Evolutionary conservation across 2,329 filamentous ascomycete species (phyloP), one percentile per base, ranked within the genome.

Genomic region (Pochonia chlamydosporia): DNA sequence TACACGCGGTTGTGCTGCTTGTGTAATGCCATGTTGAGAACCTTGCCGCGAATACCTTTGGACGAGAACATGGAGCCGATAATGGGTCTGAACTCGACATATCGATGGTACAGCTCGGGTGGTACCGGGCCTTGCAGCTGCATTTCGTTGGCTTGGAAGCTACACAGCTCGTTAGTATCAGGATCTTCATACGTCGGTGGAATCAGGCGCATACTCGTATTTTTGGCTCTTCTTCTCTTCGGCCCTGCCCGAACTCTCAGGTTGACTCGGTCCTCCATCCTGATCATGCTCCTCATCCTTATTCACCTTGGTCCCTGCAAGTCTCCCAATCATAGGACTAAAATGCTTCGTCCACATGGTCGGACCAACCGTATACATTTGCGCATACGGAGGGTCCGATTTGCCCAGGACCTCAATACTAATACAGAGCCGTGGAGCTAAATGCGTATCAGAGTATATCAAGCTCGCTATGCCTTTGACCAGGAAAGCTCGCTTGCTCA

Each of bases 121-220:
- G 92, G 91, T 0, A 93, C 85, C 0, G 92, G 92, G 0, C 92
- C 92, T 40, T 79, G 75, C 7, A 97, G 76, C 63, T 96, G 92
- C 59, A 96, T 83, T 64, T 96, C 87, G 63, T 89, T 91, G 33
- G 92, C 88, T 74, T 96, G 91, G 67, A 97, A 97, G 65, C 87
- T 91, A 58, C 1, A 4, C 1, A 35, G n/a, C 23, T 14, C 5
- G 28, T 43, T 14, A 48, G 47, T 5, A 39, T 14, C 18, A 13
- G 5, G 20, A 20, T 5, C 8, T 20, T 3, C 16, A 13, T 28
- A n/a, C 14, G 10, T 40, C 16, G 23, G 18, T 2, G n/a, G n/a
- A 43, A 8, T 2, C 16, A 11, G 3, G 13, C n/a, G 70, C 81
- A 54, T 71, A 87, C 85, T 93, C 89, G 62, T 92, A 92, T 72